These are phyloP conservation scores for Populus hybrid DNA, from an alignment of 441 rosid genomes.

Conservation along the genomic window DNA sequence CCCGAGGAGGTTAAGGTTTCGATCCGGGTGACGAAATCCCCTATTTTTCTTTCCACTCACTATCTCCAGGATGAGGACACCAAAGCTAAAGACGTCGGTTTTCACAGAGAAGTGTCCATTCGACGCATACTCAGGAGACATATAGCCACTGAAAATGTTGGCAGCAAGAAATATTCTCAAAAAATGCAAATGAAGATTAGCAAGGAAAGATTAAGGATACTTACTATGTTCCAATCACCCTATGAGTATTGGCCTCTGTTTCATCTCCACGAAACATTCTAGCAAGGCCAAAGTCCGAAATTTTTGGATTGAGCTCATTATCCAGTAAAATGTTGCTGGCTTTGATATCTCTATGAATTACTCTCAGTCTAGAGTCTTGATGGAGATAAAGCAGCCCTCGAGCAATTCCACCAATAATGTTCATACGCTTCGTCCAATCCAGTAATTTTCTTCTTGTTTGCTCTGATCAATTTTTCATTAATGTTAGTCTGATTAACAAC, in stretches of 20 bases:
- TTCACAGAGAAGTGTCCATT: neutral
- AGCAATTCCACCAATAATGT: slow-evolving; percentile 34
- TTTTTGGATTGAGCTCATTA: slow-evolving; percentile 38
- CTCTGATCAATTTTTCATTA: slow-evolving; percentile 11
- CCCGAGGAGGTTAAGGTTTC: neutral
- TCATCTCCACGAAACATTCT: slow-evolving; percentile 37
- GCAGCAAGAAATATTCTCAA: neutral
- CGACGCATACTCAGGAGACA: neutral
- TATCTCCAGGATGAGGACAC: neutral
- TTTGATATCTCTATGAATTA: slow-evolving; percentile 39
- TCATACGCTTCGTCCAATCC: slow-evolving; percentile 27
- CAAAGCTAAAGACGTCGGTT: neutral
- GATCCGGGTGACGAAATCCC: neutral
- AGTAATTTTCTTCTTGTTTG: slow-evolving; percentile 1
- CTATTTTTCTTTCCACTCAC: neutral
- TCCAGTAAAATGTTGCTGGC: slow-evolving; percentile 40
- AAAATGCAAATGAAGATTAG: neutral
- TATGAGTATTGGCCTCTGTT: slow-evolving; percentile 27
- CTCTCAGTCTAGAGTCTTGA: slow-evolving; percentile 40
- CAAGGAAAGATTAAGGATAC: neutral
- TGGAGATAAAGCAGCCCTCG: slow-evolving; percentile 45
- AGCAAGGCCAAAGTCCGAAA: slow-evolving; percentile 50
- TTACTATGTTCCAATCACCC: slow-evolving; percentile 45
- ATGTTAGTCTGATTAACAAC: neutral
- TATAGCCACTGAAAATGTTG: neutral